Base-by-base conservation (phyloP, 352 stramenopile species). In the Plasmopara halstedii region DNA sequence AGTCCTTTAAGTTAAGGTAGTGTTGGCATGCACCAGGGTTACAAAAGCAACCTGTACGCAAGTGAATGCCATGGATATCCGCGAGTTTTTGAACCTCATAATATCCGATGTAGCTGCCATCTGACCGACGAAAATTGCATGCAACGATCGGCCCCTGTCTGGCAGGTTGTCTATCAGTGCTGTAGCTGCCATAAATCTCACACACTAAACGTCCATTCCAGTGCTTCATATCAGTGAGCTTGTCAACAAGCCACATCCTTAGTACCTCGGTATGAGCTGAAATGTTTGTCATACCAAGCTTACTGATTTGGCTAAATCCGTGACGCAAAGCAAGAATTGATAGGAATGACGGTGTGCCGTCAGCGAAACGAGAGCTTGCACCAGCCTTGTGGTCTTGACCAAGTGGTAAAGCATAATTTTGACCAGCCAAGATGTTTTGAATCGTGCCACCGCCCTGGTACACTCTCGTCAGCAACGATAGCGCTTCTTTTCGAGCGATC, bases 31-130 rank as follows among this genome's bases (percentile, higher is more conserved):
- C 79, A 2, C 73, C 79, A n/a, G 79, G 73, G 41, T 88, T 90
- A 39, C 79, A 90, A 41, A 88, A 87, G 43, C 79, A 90, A 13
- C 79, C 79, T 14, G 67, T 83, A n/a, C 79, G 69, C 15, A 90
- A 43, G 35, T 78, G 73, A 35, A 90, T 83, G 14, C 70, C 63
- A 44, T 88, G 67, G 15, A 88, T 73, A 19, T 67, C 61, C 3
- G 79, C 67, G n/a, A 88, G 73, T 19, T 80, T 83, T 19, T 66
- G 47, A 8, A 88, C 73, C 53, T 88, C 72, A 2, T 67, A 60
- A 36, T 85, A 88, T n/a, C 79, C 79, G 2, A 90, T 67, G 40
- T 69, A 87, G 37, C 58, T 70, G 7, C 63, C 60, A 22, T 90
- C 73, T 0, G 57, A 14, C 3, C 65, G 64, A 10, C 68, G 50